Evolutionary conservation across 2,329 filamentous ascomycete genomes (phyloP).

Genomic region (Fusarium sp.): DNA sequence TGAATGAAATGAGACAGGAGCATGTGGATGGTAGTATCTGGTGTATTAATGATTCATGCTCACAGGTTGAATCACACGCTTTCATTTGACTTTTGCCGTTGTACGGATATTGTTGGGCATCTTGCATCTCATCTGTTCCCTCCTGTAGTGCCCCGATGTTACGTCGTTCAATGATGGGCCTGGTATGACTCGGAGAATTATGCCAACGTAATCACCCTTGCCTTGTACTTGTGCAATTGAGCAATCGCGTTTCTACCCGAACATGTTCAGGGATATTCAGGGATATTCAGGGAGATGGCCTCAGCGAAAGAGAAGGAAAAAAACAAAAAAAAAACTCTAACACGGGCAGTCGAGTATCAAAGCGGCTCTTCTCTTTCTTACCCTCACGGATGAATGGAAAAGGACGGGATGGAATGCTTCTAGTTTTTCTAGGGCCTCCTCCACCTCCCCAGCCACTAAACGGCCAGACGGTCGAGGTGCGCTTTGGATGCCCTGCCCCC

Average conservation of each 20-base stretch:
- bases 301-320: background rate
- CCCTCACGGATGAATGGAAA: background rate
- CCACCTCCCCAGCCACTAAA: conserved; percentile 21
- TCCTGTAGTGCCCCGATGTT: conserved; percentile 27
- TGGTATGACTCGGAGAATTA: conserved; percentile 48
- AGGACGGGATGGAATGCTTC: conserved; percentile 14
- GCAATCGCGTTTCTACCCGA: conserved; percentile 30
- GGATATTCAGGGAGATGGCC: background rate
- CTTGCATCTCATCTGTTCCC: conserved; percentile 14
- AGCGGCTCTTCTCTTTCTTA: background rate
- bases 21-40: background rate
- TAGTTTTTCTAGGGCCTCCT: conserved; percentile 16
- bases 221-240: conserved; percentile 43
- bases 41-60: background rate
- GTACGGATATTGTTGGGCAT: background rate
- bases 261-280: conserved; percentile 8
- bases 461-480: conserved; percentile 10
- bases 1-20: background rate
- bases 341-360: background rate
- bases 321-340: conserved; percentile 1
- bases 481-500: too few relatives aligned
- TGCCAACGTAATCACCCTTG: conserved; percentile 39
- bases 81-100: background rate
- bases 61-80: background rate
- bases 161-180: conserved; percentile 36